Evolutionary conservation across 2,329 filamentous ascomycete species (phyloP).

Genomic region (Trichoderma harzianum): DNA sequence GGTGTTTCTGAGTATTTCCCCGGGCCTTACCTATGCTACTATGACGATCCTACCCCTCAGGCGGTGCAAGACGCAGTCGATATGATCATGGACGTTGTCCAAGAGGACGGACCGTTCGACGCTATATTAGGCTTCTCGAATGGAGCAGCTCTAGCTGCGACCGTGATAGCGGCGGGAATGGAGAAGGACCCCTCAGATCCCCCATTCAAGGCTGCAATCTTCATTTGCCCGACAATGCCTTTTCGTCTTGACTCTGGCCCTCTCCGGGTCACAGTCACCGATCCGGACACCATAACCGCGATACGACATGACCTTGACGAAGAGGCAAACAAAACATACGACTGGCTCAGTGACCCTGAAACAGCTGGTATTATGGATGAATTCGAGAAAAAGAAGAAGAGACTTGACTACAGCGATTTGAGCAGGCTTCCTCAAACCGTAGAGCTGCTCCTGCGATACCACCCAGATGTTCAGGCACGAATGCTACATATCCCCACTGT

Average conservation of each 20-base stretch:
- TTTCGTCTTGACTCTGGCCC: not conserved
- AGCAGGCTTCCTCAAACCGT: not conserved
- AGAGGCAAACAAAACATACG: not conserved
- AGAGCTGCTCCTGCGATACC: not conserved
- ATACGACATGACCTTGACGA: not conserved
- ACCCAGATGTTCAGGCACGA: not conserved
- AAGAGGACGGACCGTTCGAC: not conserved
- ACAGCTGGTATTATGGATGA: not conserved
- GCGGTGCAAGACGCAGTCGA: not conserved
- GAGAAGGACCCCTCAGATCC: not conserved
- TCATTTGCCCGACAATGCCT: not conserved
- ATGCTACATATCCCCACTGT: not conserved
- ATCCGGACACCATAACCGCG: not conserved
- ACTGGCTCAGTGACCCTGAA: not conserved
- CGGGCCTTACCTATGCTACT: not conserved
- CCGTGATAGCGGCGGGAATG: not conserved
- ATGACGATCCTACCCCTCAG: not conserved
- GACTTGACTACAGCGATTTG: not conserved
- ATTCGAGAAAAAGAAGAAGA: not conserved
- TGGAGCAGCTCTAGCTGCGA: not conserved
- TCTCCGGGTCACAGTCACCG: not conserved
- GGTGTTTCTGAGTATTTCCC: not conserved
- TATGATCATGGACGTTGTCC: not conserved
- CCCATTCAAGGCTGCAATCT: not conserved
- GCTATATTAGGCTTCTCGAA: not conserved